Percentiles rank a stretch among this genome's conserved stretches.
phyloP scores from a whole-genome alignment of 1,284 basidiomycete genomes.

The Microbotryomycetes sp. region DNA sequence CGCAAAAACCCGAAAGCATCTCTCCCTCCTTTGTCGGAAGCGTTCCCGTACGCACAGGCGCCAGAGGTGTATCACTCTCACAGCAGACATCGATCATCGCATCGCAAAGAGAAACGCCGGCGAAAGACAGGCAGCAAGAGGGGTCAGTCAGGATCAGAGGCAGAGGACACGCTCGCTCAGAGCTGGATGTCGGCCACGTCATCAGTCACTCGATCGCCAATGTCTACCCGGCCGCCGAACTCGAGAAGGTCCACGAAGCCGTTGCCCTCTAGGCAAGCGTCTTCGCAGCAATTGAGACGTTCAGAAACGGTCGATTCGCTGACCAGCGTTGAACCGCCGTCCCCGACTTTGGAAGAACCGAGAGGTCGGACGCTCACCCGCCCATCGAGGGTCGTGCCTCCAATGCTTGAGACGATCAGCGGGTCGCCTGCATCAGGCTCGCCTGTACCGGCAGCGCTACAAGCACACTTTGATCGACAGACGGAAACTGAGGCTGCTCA shows the following conservation, averaged over 20 bases:
- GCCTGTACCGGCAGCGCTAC: neutral
- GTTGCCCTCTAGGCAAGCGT: neutral
- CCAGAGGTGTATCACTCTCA: conserved; percentile 27
- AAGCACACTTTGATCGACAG: neutral
- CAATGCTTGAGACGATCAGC: conserved; percentile 3
- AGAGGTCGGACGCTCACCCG: conserved; percentile 22
- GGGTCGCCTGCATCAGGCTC: conserved; percentile 9
- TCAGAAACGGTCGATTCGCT: neutral
- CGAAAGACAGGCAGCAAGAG: conserved; percentile 38
- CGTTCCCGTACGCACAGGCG: conserved; percentile 27
- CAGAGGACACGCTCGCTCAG: conserved; percentile 54
- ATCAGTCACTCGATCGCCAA: neutral
- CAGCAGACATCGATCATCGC: conserved; percentile 15
- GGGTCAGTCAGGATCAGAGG: conserved; percentile 43
- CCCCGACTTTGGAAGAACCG: conserved; percentile 7
- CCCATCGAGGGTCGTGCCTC: neutral
- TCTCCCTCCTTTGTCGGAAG: conserved; percentile 16
- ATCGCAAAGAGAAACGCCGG: conserved; percentile 29
- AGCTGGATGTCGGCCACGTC: conserved; percentile 60
- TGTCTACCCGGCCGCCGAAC: neutral
- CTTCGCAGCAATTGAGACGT: neutral
- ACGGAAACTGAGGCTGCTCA: neutral
- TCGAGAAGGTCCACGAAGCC: neutral
- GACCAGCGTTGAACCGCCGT: conserved; percentile 4
- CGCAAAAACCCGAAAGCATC: conserved; percentile 11